A percentile compares a stretch with the other conserved stretches of the same genome.
Conservation (phyloP, 1,284 basidiomycete genomes). For the Pseudozyma tsukubaensis region DNA sequence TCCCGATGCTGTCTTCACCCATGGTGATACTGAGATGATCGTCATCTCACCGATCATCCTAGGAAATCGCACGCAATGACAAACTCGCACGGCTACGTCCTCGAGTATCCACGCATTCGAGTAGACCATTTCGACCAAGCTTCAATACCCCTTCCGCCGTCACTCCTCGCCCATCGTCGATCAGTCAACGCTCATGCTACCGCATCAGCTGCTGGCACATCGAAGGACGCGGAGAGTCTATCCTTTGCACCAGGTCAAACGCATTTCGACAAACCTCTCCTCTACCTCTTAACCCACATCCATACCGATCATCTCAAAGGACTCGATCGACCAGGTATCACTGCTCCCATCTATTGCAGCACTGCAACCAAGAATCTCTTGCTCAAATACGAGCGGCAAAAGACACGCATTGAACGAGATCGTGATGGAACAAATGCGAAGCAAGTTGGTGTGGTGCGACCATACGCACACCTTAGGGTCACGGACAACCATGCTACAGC, state of each 20-base stretch:
- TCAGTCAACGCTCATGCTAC: background rate
- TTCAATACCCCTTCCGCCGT: conserved; percentile 32
- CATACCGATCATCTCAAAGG: conserved; percentile 66
- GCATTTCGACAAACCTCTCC: conserved; percentile 46
- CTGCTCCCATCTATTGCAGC: conserved; percentile 59
- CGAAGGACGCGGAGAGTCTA: conserved; percentile 9
- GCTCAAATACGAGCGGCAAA: conserved; percentile 54
- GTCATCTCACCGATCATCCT: too few relatives aligned
- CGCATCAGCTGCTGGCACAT: background rate
- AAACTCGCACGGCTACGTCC: conserved; percentile 55
- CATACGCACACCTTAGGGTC: conserved; percentile 47
- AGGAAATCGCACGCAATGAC: too few relatives aligned
- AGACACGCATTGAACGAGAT: conserved; percentile 42
- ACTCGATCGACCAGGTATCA: conserved; percentile 46
- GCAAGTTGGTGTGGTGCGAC: conserved; percentile 34
- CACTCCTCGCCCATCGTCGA: conserved; percentile 36
- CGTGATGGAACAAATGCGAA: conserved; percentile 19
- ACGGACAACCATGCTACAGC: conserved; percentile 40
- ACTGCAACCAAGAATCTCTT: conserved; percentile 54
- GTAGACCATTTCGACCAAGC: conserved; percentile 59
- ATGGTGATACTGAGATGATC: too few relatives aligned
- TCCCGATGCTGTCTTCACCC: background rate
- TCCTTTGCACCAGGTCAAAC: conserved; percentile 33
- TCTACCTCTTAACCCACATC: conserved; percentile 63
- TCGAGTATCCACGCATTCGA: conserved; percentile 61